phyloP scores from a whole-genome alignment of 1,284 basidiomycete genomes.

The Apiotrichum montevideense region DNA sequence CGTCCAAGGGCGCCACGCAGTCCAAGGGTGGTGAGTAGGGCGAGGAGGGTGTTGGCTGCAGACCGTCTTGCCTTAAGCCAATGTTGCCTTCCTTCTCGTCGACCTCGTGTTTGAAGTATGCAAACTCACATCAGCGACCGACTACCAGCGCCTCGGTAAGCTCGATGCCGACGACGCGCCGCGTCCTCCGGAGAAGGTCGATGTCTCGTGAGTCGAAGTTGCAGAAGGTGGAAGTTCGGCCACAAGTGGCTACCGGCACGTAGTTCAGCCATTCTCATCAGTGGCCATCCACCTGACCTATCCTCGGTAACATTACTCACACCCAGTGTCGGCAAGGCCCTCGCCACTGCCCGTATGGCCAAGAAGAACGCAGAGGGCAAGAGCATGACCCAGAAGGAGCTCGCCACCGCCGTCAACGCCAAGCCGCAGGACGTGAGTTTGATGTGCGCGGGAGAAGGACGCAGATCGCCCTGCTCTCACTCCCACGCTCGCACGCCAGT shows the following conservation, averaged over 20 bases:
- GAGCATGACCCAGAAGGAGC: slow-evolving; percentile 74
- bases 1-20: slow-evolving; percentile 18
- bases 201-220: slow-evolving; percentile 30
- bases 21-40: slow-evolving; percentile 10
- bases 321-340: slow-evolving; percentile 58
- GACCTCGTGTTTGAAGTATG: too few species aligned
- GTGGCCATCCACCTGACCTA: too few species aligned
- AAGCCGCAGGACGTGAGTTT: slow-evolving; percentile 46
- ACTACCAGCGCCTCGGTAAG: slow-evolving; percentile 89
- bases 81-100: too few species aligned
- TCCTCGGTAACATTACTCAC: too few species aligned
- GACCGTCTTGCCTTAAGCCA: too few species aligned
- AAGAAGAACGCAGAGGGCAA: slow-evolving; percentile 48
- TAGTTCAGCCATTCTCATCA: too few species aligned
- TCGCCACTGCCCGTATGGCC: slow-evolving; percentile 70
- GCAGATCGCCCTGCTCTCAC: neutral
- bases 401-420: slow-evolving; percentile 60
- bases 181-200: slow-evolving; percentile 82
- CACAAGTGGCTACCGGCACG: too few species aligned
- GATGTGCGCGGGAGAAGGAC: neutral
- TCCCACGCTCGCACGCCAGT: neutral
- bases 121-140: slow-evolving; percentile 57
- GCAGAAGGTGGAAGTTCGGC: too few species aligned
- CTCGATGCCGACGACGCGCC: slow-evolving; percentile 95
- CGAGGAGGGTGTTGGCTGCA: too few species aligned